Percentiles rank a stretch among this genome's conserved stretches.
These are phyloP conservation scores for Pichia scutulata DNA, from an alignment of 805 yeast genomes.

Conservation along the genomic window DNA sequence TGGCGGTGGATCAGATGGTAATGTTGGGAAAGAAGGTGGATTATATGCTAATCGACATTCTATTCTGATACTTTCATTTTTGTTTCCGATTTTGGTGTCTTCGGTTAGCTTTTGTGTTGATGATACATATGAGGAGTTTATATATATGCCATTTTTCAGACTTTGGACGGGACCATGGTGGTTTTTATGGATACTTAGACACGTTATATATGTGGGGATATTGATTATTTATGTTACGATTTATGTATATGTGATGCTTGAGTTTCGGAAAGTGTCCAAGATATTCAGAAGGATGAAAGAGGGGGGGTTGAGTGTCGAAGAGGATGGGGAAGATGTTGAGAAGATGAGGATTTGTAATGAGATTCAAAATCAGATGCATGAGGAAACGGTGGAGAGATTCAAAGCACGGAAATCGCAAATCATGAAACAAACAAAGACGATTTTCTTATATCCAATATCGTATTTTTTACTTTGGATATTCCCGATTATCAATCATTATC, in stretches of 20 bases:
- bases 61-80: constrained; percentile 50
- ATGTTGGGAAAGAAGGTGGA: constrained; percentile 75
- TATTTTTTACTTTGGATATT: constrained; percentile 76
- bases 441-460: constrained; percentile 79
- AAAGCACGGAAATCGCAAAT: constrained; percentile 57
- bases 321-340: no score
- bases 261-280: constrained; percentile 40
- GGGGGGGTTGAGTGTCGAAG: not conserved
- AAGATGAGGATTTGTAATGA: constrained; percentile 22
- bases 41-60: constrained; percentile 48
- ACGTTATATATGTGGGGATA: constrained; percentile 54
- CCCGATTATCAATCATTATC: constrained; percentile 60
- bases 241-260: constrained; percentile 62
- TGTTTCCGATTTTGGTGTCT: constrained; percentile 67
- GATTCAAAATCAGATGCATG: constrained; percentile 37
- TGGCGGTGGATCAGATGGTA: no score
- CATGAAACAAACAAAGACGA: constrained; percentile 68
- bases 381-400: constrained; percentile 53
- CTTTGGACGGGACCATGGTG: constrained; percentile 71
- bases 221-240: constrained; percentile 59
- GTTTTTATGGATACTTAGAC: constrained; percentile 79
- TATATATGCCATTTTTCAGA: constrained; percentile 69
- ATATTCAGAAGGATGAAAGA: not conserved
- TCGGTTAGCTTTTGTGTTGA: constrained; percentile 44
- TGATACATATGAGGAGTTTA: constrained; percentile 52